These are phyloP conservation scores for Kwoniella dendrophila DNA, from an alignment of 768 basidiomycete species.

Conservation along the genomic window DNA sequence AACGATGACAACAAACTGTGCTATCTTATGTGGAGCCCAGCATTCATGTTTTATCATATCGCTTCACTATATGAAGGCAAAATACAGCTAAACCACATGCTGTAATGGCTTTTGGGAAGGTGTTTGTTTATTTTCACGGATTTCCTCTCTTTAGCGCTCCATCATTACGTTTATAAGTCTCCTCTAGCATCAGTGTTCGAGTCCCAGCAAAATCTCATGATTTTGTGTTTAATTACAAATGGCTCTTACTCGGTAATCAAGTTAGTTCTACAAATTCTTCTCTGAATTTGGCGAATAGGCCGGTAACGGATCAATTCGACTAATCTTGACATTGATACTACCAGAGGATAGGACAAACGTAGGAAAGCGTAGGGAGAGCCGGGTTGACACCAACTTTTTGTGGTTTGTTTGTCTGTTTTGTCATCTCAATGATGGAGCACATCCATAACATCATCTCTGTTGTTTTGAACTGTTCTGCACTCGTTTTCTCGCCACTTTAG, in stretches of 20 bases:
- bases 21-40: slow-evolving; percentile 15
- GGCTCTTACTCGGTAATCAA: slow-evolving; percentile 47
- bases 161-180: slow-evolving; percentile 37
- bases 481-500: no score
- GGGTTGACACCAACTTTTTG: slow-evolving; percentile 51
- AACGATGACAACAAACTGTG: slow-evolving; percentile 2
- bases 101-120: slow-evolving; percentile 52
- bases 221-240: slow-evolving; percentile 14
- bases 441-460: no score
- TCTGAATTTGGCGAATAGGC: slow-evolving; percentile 40
- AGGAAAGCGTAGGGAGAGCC: slow-evolving; percentile 49
- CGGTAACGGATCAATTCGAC: slow-evolving; percentile 53
- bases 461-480: no score
- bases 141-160: slow-evolving; percentile 48
- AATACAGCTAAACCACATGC: slow-evolving; percentile 5
- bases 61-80: neutral
- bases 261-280: slow-evolving; percentile 32
- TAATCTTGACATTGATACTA: slow-evolving; percentile 47
- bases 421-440: neutral
- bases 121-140: slow-evolving; percentile 47
- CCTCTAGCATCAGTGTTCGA: slow-evolving; percentile 54
- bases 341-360: slow-evolving; percentile 49
- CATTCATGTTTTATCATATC: neutral
- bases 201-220: slow-evolving; percentile 46
- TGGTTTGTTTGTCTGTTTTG: neutral